A percentile compares a stretch with the other conserved stretches of the same genome.
Evolutionary conservation across 1,284 basidiomycete genomes (phyloP).

Genomic region (Apiotrichum akiyoshidainum): DNA sequence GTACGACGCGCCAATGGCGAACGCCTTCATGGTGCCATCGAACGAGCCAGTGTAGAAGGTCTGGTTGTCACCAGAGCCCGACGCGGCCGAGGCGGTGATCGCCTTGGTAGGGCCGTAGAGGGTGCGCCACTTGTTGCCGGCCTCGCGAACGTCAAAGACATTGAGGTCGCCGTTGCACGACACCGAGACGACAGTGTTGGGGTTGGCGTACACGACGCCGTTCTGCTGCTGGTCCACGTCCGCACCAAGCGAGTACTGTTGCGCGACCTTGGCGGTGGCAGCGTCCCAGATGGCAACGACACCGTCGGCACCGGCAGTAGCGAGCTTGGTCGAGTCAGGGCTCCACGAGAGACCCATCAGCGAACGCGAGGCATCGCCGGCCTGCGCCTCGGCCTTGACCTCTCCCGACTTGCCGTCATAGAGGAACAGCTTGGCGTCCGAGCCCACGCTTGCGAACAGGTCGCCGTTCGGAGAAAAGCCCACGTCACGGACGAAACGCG

Average conservation of each 20-base stretch:
- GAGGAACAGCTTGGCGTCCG: constrained; percentile 81
- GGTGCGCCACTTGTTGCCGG: constrained; percentile 58
- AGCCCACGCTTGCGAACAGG: constrained; percentile 83
- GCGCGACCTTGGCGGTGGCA: constrained; percentile 63
- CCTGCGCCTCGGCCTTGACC: constrained; percentile 61
- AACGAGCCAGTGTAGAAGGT: constrained; percentile 81
- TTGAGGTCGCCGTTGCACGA: constrained; percentile 81
- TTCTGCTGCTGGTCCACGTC: constrained; percentile 75
- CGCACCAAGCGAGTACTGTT: constrained; percentile 68
- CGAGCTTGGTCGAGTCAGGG: constrained; percentile 67
- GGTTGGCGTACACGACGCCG: constrained; percentile 76
- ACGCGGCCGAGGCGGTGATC: constrained; percentile 63
- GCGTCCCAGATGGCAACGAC: constrained; percentile 88
- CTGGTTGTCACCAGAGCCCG: constrained; percentile 27
- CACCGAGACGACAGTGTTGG: constrained; percentile 73
- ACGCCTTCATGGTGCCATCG: constrained; percentile 73
- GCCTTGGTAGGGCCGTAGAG: constrained; percentile 74
- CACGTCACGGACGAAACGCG: constrained; percentile 91
- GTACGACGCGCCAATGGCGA: constrained; percentile 40
- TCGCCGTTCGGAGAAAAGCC: constrained; percentile 76
- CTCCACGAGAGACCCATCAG: constrained; percentile 72
- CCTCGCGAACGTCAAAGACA: constrained; percentile 71
- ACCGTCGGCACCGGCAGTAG: constrained; percentile 82
- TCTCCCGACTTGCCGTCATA: constrained; percentile 92
- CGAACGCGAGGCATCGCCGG: constrained; percentile 57